Base-by-base conservation (phyloP, 768 basidiomycete species). In the Naganishia onofrii region DNA sequence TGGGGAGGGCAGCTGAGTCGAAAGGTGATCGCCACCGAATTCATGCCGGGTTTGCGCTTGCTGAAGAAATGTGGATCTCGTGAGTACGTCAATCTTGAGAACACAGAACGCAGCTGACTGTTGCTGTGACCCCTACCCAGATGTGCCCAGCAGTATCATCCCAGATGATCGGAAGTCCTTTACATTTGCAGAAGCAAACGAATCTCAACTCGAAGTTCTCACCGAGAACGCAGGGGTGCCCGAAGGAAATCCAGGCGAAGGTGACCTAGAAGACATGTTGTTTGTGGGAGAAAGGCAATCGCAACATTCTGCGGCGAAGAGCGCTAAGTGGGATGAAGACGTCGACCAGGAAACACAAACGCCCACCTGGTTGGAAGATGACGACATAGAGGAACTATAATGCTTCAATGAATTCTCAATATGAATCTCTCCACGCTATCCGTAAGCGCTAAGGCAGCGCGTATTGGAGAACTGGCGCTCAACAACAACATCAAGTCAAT, bases 351-450 rank as follows among this genome's bases (percentile, higher is more conserved):
- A 19, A 8, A 63, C n/a, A 7, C 60, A 63, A 42, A 2, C 42
- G 17, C 38, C 36, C 6, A 66, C 63, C 23, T 82, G 81, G 71
- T 71, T 79, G 44, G 79, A 81, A 42, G 77, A 77, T 15, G 82
- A 83, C 66, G 81, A 82, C 38, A 82, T 83, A 28, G 81, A 82
- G 60, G 82, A 83, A 19, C 80, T 72, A 36, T 77, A 58, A 57
- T 38, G 28, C 7, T 6, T 51, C 15, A 12, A 26, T 7, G 9
- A 65, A 46, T 1, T 23, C 23, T 36, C n/a, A 12, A 6, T 12
- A 51, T 51, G 48, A 51, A n/a, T 23, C 4, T n/a, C 29, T 6
- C 6, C 7, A 55, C 29, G 54, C 54, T 12, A 23, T 51, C n/a
- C 7, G 23, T 1, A 51, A 26, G 15, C 12, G 2, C 42, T 1